phyloP scores from a whole-genome alignment of 2,329 filamentous ascomycete species.

The Talaromyces pinophilus region DNA sequence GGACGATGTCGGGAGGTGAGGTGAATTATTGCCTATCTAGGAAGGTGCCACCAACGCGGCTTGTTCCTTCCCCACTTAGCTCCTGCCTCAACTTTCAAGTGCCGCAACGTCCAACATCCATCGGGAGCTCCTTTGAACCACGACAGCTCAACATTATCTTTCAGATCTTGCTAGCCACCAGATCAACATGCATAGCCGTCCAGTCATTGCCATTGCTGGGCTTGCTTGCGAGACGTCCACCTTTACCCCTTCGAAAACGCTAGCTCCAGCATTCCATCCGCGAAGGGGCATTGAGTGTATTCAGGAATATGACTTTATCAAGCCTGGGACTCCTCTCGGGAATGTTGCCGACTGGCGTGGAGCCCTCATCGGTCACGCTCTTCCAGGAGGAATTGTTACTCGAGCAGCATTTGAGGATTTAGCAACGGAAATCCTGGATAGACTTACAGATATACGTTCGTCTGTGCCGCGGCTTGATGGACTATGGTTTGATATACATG shows the following conservation, averaged over 20 bases:
- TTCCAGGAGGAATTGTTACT: slow-evolving; percentile 54
- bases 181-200: slow-evolving; percentile 38
- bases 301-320: slow-evolving; percentile 51
- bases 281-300: slow-evolving; percentile 48
- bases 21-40: slow-evolving; percentile 1
- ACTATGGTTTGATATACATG: slow-evolving; percentile 59
- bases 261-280: slow-evolving; percentile 53
- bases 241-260: slow-evolving; percentile 55
- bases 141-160: background rate
- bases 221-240: slow-evolving; percentile 58
- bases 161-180: background rate
- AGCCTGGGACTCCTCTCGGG: slow-evolving; percentile 44
- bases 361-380: slow-evolving; percentile 54
- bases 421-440: slow-evolving; percentile 43
- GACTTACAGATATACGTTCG: slow-evolving; percentile 42
- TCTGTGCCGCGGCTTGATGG: slow-evolving; percentile 45
- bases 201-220: slow-evolving; percentile 55
- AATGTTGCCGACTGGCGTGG: slow-evolving; percentile 53
- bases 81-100: background rate
- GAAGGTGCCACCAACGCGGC: background rate
- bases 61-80: background rate
- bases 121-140: background rate
- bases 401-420: slow-evolving; percentile 51
- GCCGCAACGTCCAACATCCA: background rate
- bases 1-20: background rate